phyloP scores from a whole-genome alignment of 768 basidiomycete species.

The Stropharia rugosoannulata region DNA sequence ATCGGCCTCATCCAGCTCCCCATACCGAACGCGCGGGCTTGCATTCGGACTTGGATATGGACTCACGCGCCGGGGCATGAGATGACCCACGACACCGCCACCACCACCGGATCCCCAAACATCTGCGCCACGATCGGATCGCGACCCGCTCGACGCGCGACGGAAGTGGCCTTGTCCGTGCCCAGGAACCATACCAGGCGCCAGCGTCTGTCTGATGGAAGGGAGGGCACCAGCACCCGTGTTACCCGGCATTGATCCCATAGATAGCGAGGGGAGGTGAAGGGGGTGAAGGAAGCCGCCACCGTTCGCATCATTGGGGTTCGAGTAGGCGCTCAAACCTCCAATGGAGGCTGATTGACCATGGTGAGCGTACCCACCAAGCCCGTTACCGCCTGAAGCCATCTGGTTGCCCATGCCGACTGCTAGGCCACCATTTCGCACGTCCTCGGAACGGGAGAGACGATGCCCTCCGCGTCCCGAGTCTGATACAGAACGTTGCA shows the following conservation, averaged over 20 bases:
- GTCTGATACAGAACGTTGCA: slow-evolving; percentile 3
- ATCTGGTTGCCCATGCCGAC: not conserved
- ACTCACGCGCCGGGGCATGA: slow-evolving; percentile 35
- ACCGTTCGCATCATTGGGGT: not conserved
- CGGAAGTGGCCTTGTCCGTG: slow-evolving; percentile 31
- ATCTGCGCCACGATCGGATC: slow-evolving; percentile 39
- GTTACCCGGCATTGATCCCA: not conserved
- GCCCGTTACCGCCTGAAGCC: not conserved
- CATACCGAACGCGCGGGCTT: slow-evolving; percentile 53
- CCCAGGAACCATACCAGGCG: slow-evolving; percentile 7
- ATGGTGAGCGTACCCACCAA: slow-evolving; percentile 10
- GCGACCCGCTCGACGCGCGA: slow-evolving; percentile 40
- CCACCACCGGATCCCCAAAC: slow-evolving; percentile 25
- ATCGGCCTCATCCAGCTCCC: slow-evolving; percentile 40
- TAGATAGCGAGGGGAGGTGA: slow-evolving; percentile 9
- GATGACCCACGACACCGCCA: slow-evolving; percentile 24
- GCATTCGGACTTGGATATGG: slow-evolving; percentile 73
- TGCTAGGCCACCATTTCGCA: not conserved
- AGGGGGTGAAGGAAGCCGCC: slow-evolving; percentile 14
- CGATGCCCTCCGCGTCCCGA: slow-evolving; percentile 1
- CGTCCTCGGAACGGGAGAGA: slow-evolving; percentile 1
- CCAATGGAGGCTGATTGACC: slow-evolving; percentile 15
- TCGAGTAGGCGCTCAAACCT: not conserved
- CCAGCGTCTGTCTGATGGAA: slow-evolving; percentile 21
- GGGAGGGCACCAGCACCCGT: slow-evolving; percentile 1